A percentile compares a stretch with the other conserved stretches of the same genome.
These are phyloP conservation scores for Ophiostoma sp. DNA, from an alignment of 2,329 filamentous ascomycete species.

Conservation along the genomic window DNA sequence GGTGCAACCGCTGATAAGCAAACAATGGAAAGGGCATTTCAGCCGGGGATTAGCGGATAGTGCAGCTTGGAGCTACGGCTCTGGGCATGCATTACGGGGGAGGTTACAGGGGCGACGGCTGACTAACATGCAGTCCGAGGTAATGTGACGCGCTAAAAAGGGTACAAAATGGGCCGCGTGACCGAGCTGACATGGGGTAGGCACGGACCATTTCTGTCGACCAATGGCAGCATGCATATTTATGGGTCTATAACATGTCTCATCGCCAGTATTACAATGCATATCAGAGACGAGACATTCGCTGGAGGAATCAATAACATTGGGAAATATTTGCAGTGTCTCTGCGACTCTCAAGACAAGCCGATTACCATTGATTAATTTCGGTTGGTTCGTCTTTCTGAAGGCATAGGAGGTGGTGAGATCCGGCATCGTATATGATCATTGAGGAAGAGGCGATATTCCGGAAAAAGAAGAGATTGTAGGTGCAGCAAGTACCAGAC, in stretches of 20 bases:
- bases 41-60: not conserved
- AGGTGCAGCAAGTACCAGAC: not conserved
- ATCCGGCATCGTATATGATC: not conserved
- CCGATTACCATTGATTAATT: not conserved
- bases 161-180: not conserved
- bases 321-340: not conserved
- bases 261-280: not conserved
- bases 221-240: not conserved
- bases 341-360: not conserved
- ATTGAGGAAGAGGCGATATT: not conserved
- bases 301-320: not conserved
- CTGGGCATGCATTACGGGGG: not conserved
- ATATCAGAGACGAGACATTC: not conserved
- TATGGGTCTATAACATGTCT: not conserved
- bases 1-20: conserved; percentile 2
- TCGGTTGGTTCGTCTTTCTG: not conserved
- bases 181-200: not conserved
- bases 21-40: not conserved
- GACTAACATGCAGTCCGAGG: not conserved
- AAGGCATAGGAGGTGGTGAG: not conserved
- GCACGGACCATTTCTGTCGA: not conserved
- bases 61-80: conserved; percentile 4
- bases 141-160: conserved; percentile 13
- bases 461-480: not conserved
- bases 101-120: not conserved